These are phyloP conservation scores for Xanthoconium purpureum DNA, from an alignment of 768 basidiomycete species.

Conservation along the genomic window DNA sequence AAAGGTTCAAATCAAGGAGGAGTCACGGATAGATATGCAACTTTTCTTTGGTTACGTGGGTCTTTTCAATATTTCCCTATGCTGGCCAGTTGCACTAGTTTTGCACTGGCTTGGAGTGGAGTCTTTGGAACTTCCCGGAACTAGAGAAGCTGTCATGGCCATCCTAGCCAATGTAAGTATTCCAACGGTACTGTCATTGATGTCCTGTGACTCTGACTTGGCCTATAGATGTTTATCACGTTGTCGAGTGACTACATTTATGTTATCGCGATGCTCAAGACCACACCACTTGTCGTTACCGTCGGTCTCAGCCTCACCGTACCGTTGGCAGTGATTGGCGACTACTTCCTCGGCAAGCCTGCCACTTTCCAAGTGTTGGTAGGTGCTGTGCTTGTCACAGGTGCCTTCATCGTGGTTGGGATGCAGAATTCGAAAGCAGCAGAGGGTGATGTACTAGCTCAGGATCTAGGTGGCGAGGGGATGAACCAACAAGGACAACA, in stretches of 20 bases:
- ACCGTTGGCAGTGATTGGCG: constrained; percentile 85
- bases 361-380: constrained; percentile 57
- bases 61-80: constrained; percentile 71
- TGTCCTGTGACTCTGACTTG: not conserved
- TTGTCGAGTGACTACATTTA: constrained; percentile 83
- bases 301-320: constrained; percentile 92
- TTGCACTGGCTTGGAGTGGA: constrained; percentile 75
- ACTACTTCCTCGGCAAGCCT: constrained; percentile 60
- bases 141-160: constrained; percentile 44
- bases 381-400: constrained; percentile 75
- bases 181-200: not conserved
- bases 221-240: constrained; percentile 73
- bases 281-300: constrained; percentile 90
- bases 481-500: not conserved
- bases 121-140: constrained; percentile 66
- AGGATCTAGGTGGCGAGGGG: constrained; percentile 2
- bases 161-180: constrained; percentile 54
- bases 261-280: constrained; percentile 92
- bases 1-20: constrained; percentile 79
- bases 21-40: constrained; percentile 88
- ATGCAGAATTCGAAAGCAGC: constrained; percentile 46
- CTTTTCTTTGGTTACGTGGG: constrained; percentile 95
- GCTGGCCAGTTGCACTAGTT: constrained; percentile 75
- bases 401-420: constrained; percentile 76
- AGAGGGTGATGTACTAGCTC: constrained; percentile 23